Base-by-base conservation (phyloP, 768 basidiomycete genomes). In the Russula olivacea region DNA sequence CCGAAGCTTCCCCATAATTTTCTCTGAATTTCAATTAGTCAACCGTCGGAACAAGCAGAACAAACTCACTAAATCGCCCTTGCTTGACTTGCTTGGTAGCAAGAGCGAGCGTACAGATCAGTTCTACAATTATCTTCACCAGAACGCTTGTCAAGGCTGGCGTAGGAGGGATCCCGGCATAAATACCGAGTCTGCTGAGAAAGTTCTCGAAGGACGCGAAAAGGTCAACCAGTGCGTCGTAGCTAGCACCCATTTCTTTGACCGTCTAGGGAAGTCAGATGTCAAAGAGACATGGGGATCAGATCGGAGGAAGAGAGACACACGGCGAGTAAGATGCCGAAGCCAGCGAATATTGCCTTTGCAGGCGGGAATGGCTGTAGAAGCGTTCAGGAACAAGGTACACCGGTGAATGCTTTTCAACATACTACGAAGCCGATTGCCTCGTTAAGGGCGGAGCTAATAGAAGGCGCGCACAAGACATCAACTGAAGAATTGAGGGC, bases 51-150 rank as follows among this genome's bases (percentile, higher is more conserved):
- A 17, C 2, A 8, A 11, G 4, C 14, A 34, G n/a, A 1, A 14
- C 1, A 1, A 0, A 50, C 61, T 61, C 11, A 61, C 55, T 61
- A 4, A 61, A 40, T 49, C 28, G 45, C 2, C 61, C 48, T 3
- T 56, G 38, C 0, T 25, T 41, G 38, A 61, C 48, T n/a, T 61
- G 36, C n/a, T 50, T 56, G 8, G 55, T 56, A 4, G 61, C 61
- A 2, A 61, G 38, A 7, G 61, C 54, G 8, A 61, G 28, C 0
- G 36, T 55, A 3, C 38, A 40, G n/a, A 61, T 36, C 19, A 61
- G 28, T 32, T 61, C 54, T 15, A 50, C 55, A 9, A 61, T 30
- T 15, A 61, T 50, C 30, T 56, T 43, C 3, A 34, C 28, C 3
- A 56, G 4, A 4, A 56, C 23, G 7, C 38, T n/a, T 14, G 30